A percentile compares a stretch with the other conserved stretches of the same genome.
phyloP scores from a whole-genome alignment of 2,329 filamentous ascomycete genomes.

The Diaporthe ilicicola region DNA sequence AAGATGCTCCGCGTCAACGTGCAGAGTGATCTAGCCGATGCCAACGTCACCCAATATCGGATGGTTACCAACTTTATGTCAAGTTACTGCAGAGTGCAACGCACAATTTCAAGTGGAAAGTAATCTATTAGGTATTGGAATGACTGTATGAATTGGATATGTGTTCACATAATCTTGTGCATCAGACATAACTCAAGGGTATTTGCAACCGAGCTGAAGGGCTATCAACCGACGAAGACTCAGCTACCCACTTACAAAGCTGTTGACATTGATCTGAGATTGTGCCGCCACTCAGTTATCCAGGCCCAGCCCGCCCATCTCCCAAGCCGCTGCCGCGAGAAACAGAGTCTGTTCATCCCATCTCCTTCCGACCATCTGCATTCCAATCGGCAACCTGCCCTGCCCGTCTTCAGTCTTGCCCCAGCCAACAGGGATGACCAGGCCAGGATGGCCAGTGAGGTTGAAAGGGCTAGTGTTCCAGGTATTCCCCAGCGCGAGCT shows the following conservation, averaged over 20 bases:
- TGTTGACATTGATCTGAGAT: background rate
- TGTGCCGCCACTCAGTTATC: conserved; percentile 34
- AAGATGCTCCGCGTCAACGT: background rate
- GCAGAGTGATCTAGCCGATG: no score
- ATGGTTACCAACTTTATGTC: no score
- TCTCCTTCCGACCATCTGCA: conserved; percentile 43
- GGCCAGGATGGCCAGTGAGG: conserved; percentile 57
- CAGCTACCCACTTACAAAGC: no score
- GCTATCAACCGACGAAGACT: no score
- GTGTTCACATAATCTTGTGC: no score
- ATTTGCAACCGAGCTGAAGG: no score
- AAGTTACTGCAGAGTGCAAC: no score
- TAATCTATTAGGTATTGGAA: no score
- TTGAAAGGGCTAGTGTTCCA: conserved; percentile 58
- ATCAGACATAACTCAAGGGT: no score
- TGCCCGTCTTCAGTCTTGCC: conserved; percentile 34
- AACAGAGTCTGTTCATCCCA: conserved; percentile 41
- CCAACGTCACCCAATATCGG: no score
- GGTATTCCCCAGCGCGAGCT: conserved; percentile 53
- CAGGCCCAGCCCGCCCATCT: conserved; percentile 41
- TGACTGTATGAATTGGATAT: no score
- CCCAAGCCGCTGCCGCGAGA: conserved; percentile 42
- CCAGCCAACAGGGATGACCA: conserved; percentile 55
- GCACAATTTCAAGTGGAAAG: no score
- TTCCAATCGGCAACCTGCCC: conserved; percentile 41